These are phyloP conservation scores for Acmispon strigosus DNA, from an alignment of 306 rosid genomes.

Conservation along the genomic window DNA sequence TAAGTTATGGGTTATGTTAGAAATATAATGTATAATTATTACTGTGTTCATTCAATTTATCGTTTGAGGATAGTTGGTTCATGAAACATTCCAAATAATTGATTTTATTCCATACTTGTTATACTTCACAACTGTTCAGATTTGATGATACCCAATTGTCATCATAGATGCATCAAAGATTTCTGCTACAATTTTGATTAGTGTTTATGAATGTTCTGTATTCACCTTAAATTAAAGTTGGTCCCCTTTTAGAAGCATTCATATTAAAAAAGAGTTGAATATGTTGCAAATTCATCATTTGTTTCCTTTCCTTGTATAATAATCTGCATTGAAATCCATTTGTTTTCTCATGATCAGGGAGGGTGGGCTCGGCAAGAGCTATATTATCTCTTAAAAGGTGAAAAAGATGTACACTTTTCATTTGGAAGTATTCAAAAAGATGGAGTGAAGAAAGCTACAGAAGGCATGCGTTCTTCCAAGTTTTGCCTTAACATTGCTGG, in stretches of 20 bases:
- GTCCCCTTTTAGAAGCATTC: no score
- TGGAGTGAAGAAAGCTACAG: no score
- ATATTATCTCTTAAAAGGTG: constrained; percentile 55
- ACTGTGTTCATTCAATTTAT: not conserved
- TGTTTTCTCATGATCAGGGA: constrained; percentile 34
- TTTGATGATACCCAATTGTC: not conserved
- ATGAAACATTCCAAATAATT: not conserved
- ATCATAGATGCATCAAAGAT: not conserved
- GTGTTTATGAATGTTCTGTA: not conserved
- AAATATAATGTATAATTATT: not conserved
- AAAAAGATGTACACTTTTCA: no score
- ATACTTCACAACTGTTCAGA: not conserved
- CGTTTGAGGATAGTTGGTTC: no score
- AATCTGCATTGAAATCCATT: no score
- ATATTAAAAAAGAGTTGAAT: no score
- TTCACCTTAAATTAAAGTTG: not conserved
- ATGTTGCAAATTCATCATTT: no score
- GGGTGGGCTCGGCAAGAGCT: constrained; percentile 59
- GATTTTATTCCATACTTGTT: not conserved
- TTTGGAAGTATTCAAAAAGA: no score
- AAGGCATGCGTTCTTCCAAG: no score
- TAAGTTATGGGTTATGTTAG: no score
- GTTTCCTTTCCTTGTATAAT: no score
- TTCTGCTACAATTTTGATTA: not conserved
- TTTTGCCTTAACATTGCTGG: no score